Evolutionary conservation across 768 basidiomycete species (phyloP), one percentile per base, ranked within the genome.

Genomic region (Strobilomyces confusus): DNA sequence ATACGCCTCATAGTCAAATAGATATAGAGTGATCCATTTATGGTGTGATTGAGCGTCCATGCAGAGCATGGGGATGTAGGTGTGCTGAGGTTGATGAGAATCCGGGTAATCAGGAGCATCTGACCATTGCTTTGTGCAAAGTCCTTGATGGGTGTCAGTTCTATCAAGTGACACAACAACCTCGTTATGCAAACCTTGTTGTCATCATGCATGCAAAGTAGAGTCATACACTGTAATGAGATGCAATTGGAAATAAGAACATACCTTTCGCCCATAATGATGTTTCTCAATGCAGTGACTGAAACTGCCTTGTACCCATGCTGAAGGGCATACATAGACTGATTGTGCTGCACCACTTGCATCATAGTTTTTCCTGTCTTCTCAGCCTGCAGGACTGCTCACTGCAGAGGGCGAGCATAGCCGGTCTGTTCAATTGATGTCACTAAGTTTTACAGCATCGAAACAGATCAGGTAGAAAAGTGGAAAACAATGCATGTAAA

Each of bases 211-310:
- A 9, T 12, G 22, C 6, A 14, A 36, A 13, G 17, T 40, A 7
- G 8, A 29, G 29, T 41, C 20, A 3, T 29, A 19, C 17, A 13
- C 7, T 7, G 9, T 20, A 20, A 19, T 5, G 15, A 12, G 41
- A 46, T 12, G 5, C 13, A 33, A 14, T 15, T 1, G 9, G 6
- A 48, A 19, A 26, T 12, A 42, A 9, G 65, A 15, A 65, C 83
- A 37, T 55, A 87, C 92, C 74, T 89, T 86, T 29, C 83, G 82
- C 34, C 91, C 91, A 86, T 89, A n/a, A 95, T 77, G 6, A 79
- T 56, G 19, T 63, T 63, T 3, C 77, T 77, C 7, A 63, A 67
- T 0, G 80, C 79, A 22, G 82, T 80, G n/a, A 90, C 70, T 3
- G 81, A 74, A 55, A 77, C 80, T 1, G 88, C 81, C 8, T 65